These are phyloP conservation scores for Phaeosphaeriaceae sp. DNA, from an alignment of 2,329 filamentous ascomycete species.

Conservation along the genomic window DNA sequence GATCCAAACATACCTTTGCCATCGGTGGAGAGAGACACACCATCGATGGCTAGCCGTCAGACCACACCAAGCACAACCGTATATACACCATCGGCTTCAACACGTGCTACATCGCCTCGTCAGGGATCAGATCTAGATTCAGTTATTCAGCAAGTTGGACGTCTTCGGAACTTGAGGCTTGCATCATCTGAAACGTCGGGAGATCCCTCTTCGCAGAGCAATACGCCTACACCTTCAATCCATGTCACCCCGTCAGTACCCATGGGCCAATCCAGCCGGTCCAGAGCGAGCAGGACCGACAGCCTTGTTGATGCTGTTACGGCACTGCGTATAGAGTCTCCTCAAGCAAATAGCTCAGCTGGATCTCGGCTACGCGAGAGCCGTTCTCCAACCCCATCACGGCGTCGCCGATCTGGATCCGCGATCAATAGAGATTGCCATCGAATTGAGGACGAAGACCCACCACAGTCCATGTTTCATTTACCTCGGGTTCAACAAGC, in stretches of 20 bases:
- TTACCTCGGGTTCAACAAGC: slow-evolving; percentile 16
- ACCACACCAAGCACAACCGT: slow-evolving; percentile 9
- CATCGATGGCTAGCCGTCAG: slow-evolving; percentile 1
- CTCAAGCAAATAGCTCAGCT: background rate
- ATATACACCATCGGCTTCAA: slow-evolving; percentile 10
- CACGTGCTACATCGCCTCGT: too few relatives aligned
- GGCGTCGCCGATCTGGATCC: slow-evolving; percentile 23
- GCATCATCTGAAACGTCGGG: slow-evolving; percentile 1
- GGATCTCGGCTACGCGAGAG: background rate
- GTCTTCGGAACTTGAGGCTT: slow-evolving; percentile 9
- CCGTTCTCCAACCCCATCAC: slow-evolving; percentile 19
- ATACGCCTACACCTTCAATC: slow-evolving; percentile 14
- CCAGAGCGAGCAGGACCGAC: slow-evolving; percentile 3
- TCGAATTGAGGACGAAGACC: slow-evolving; percentile 22
- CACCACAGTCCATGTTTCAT: slow-evolving; percentile 15
- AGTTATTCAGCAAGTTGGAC: slow-evolving; percentile 1
- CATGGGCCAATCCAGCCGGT: background rate
- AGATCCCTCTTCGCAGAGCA: background rate
- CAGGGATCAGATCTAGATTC: background rate
- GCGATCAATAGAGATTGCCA: slow-evolving; percentile 9
- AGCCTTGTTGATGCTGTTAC: slow-evolving; percentile 5
- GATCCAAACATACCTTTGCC: slow-evolving; percentile 16
- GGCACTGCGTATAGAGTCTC: slow-evolving; percentile 6
- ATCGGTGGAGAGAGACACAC: slow-evolving; percentile 12
- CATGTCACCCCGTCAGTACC: slow-evolving; percentile 10